phyloP scores from a whole-genome alignment of 2,329 filamentous ascomycete genomes.

The Atkinsonella texensis region DNA sequence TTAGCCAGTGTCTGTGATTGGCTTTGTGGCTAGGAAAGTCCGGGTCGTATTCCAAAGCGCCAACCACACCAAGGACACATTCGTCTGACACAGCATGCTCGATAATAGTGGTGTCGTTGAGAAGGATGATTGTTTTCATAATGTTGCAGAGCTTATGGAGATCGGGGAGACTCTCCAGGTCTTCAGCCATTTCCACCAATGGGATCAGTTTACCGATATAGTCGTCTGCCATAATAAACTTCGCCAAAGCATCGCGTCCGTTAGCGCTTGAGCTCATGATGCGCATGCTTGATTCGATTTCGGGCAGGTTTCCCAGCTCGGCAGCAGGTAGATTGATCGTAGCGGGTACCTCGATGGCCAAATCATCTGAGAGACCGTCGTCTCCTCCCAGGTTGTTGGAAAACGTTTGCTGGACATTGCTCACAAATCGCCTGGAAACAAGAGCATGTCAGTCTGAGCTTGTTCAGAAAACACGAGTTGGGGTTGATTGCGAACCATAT shows the following conservation, averaged over 20 bases:
- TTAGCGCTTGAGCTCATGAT: constrained; percentile 59
- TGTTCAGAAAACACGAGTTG: constrained; percentile 4
- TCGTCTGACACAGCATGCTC: constrained; percentile 87
- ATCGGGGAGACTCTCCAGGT: constrained; percentile 76
- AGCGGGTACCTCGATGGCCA: constrained; percentile 59
- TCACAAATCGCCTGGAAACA: constrained; percentile 71
- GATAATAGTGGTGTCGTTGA: constrained; percentile 92
- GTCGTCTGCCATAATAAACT: constrained; percentile 73
- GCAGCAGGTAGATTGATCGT: constrained; percentile 65
- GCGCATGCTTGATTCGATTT: constrained; percentile 78
- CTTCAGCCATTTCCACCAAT: constrained; percentile 78
- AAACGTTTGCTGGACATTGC: constrained; percentile 68
- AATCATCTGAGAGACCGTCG: constrained; percentile 79
- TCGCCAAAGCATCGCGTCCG: constrained; percentile 76
- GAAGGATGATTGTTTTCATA: constrained; percentile 88
- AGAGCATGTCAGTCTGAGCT: constrained; percentile 1
- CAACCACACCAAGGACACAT: constrained; percentile 82
- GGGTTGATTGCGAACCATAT: constrained; percentile 57
- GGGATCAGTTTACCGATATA: constrained; percentile 83
- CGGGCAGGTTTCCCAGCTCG: constrained; percentile 68
- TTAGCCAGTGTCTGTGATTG: constrained; percentile 88
- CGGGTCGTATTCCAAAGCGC: constrained; percentile 92
- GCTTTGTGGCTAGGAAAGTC: constrained; percentile 97
- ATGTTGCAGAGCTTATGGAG: constrained; percentile 92
- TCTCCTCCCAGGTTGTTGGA: constrained; percentile 42